Percentiles rank a stretch among this genome's conserved stretches.
phyloP scores from a whole-genome alignment of 1,139 yeast genomes.

The Diutina pseudorugosa region DNA sequence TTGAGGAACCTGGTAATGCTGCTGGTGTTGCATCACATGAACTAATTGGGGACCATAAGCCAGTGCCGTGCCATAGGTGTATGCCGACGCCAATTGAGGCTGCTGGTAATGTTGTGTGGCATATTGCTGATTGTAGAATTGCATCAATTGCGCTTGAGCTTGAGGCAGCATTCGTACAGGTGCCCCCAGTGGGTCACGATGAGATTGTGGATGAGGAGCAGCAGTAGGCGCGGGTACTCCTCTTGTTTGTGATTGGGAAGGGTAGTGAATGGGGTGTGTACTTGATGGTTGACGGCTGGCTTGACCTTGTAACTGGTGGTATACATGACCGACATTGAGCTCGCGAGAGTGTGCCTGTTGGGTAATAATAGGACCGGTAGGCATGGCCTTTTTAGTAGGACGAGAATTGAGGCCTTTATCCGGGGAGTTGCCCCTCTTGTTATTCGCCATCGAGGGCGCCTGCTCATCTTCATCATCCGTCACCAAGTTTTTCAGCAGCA shows the following conservation, averaged over 20 bases:
- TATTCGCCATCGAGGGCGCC: background rate
- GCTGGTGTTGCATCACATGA: background rate
- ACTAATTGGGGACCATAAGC: background rate
- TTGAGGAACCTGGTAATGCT: background rate
- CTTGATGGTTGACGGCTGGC: background rate
- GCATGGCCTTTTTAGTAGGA: background rate
- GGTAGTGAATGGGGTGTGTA: background rate
- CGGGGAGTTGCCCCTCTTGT: background rate
- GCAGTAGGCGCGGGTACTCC: background rate
- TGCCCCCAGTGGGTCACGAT: background rate
- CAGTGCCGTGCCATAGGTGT: slow-evolving; percentile 1
- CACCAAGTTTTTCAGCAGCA: background rate
- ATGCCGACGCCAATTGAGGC: background rate
- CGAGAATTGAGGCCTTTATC: background rate
- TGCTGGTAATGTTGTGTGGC: background rate
- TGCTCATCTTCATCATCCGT: background rate
- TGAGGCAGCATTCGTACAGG: background rate
- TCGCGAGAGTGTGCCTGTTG: background rate
- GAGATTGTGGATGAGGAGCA: background rate
- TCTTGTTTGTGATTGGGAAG: background rate
- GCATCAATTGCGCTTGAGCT: background rate
- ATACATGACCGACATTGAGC: background rate
- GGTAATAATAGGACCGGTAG: background rate
- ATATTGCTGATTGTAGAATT: slow-evolving; percentile 3
- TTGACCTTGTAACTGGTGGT: background rate